Percentiles rank a stretch among this genome's conserved stretches.
These are phyloP conservation scores for Eustoma russellianum DNA, from an alignment of 257 asterid species.

Conservation along the genomic window DNA sequence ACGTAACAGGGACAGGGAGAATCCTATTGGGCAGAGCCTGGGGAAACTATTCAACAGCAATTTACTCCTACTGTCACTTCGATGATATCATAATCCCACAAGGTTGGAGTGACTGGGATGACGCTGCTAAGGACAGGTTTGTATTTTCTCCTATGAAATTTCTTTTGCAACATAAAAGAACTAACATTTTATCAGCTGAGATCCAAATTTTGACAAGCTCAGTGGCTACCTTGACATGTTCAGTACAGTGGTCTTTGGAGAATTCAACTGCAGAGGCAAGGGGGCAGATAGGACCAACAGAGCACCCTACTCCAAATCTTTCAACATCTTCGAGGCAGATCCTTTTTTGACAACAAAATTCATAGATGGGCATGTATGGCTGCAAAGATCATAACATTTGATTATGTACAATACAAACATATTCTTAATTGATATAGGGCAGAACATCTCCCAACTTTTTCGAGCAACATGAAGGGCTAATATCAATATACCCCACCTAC, in stretches of 20 bases:
- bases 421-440: neutral
- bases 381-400: slow-evolving; percentile 31
- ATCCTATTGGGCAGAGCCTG: slow-evolving; percentile 72
- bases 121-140: slow-evolving; percentile 28
- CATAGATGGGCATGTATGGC: slow-evolving; percentile 54
- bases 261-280: slow-evolving; percentile 49
- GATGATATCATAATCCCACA: slow-evolving; percentile 26
- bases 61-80: slow-evolving; percentile 36
- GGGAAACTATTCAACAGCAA: slow-evolving; percentile 50
- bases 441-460: too few species aligned
- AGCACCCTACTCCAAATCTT: slow-evolving; percentile 50
- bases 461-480: too few species aligned
- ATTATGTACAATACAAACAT: neutral
- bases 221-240: neutral
- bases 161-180: neutral
- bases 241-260: slow-evolving; percentile 62
- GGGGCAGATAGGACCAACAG: slow-evolving; percentile 51
- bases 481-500: too few species aligned
- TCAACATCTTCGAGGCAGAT: slow-evolving; percentile 27
- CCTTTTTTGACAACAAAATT: slow-evolving; percentile 31
- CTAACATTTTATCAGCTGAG: neutral
- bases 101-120: slow-evolving; percentile 70
- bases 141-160: neutral
- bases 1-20: slow-evolving; percentile 36
- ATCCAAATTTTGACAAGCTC: too few species aligned